Evolutionary conservation across 352 stramenopile species (phyloP).

Genomic region (Phytophthora ohioensis): DNA sequence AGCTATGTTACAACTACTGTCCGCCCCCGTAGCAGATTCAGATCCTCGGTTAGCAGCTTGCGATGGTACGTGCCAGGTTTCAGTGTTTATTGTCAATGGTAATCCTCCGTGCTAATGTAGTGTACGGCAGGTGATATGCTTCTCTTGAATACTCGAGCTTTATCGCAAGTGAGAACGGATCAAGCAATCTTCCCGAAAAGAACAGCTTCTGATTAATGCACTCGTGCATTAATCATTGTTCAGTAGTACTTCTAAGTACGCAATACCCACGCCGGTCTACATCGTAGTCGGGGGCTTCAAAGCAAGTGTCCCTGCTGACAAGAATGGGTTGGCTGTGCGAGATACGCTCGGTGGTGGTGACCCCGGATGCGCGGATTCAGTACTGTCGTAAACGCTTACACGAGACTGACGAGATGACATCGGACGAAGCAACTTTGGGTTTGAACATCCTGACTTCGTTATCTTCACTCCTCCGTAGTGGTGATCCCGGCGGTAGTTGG

Average conservation of each 20-base stretch:
- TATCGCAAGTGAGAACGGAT: background rate
- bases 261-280: background rate
- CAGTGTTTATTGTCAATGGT: background rate
- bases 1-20: conserved; percentile 11
- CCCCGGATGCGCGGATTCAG: background rate
- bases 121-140: background rate
- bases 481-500: conserved; percentile 2
- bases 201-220: background rate
- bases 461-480: background rate
- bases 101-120: background rate
- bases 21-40: background rate
- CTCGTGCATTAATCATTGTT: background rate
- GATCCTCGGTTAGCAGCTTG: background rate
- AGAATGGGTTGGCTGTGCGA: conserved; percentile 5
- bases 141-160: background rate
- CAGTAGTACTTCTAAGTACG: too few species aligned
- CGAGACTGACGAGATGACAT: conserved; percentile 21
- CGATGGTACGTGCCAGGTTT: conserved; percentile 9
- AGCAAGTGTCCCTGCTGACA: conserved; percentile 17
- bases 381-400: conserved; percentile 6
- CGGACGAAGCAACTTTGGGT: conserved; percentile 21
- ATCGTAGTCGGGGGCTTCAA: conserved; percentile 3
- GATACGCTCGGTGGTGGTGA: conserved; percentile 9
- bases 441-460: conserved; percentile 24
- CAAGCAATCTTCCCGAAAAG: background rate